Base-by-base conservation (phyloP, 257 asterid species). In the Penstemon newberryi region DNA sequence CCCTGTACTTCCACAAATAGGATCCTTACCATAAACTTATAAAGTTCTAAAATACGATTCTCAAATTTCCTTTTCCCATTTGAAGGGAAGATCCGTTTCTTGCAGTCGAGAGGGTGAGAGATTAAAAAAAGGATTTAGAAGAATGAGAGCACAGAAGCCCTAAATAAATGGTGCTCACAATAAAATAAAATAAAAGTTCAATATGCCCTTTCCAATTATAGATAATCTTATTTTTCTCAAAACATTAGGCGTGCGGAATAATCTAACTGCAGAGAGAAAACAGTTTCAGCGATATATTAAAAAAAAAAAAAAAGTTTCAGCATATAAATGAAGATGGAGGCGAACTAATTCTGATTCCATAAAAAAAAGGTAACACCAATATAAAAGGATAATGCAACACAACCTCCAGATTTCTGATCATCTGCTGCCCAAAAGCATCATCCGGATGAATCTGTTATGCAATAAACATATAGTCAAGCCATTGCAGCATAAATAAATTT, bases 391-490 rank as follows among this genome's bases (percentile, higher is more conserved):
- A 59, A 60, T n/a, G 68, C 49, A 65, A 59, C 19, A 60, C 44
- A 84, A 94, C 99, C 99, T 94, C 99, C 81, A 94, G 85, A 77
- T 94, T 94, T 79, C 80, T 86, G 57, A 94, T 86, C 99, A 94
- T 94, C 73, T 94, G 99, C 81, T 89, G 90, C 67, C 99, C 99
- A 81, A 94, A 94, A 44, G 99, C 97, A 79, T 94, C 99, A 68
- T 94, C 84, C 19, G 99, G 99, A 79, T 60, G 99, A 77, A 94
- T 94, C 99, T 94, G 81, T 70, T 40, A 56, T 65, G 69, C 56
- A 59, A 59, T 13, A 74, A 58, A 57, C 33, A 47, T 73, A 58
- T 60, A 55, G 38, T 66, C 69, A 72, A 62, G 59, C 39, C 45
- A 63, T 37, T 53, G 59, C 33, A 66, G 67, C 8, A 5, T 51